A percentile compares a stretch with the other conserved stretches of the same genome.
These are phyloP conservation scores for Acephala macrosclerotiorum DNA, from an alignment of 2,329 filamentous ascomycete species.

Conservation along the genomic window DNA sequence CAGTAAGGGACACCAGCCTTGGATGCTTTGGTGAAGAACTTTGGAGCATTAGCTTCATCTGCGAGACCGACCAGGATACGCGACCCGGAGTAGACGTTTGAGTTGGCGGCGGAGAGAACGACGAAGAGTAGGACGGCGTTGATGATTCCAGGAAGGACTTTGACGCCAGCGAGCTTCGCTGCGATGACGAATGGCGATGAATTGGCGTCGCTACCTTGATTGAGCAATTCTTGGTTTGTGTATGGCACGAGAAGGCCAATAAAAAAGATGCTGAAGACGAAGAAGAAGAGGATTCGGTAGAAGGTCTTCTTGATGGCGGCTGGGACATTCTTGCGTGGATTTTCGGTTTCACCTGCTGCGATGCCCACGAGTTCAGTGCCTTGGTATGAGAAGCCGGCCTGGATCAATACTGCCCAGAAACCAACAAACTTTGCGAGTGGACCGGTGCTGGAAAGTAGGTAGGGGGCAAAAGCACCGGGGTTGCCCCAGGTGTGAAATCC, in stretches of 20 bases:
- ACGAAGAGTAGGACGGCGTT: slow-evolving; percentile 81
- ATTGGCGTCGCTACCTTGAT: slow-evolving; percentile 60
- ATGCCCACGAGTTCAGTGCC: slow-evolving; percentile 80
- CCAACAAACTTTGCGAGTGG: slow-evolving; percentile 68
- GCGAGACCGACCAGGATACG: slow-evolving; percentile 73
- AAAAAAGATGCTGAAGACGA: slow-evolving; percentile 71
- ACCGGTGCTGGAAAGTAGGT: slow-evolving; percentile 52
- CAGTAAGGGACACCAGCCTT: slow-evolving; percentile 67
- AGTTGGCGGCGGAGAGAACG: slow-evolving; percentile 80
- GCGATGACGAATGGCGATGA: slow-evolving; percentile 70
- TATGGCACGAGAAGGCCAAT: slow-evolving; percentile 75
- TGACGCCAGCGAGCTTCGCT: slow-evolving; percentile 67
- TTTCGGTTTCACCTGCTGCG: slow-evolving; percentile 78
- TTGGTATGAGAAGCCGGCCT: slow-evolving; percentile 74
- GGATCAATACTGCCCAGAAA: slow-evolving; percentile 74
- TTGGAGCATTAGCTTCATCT: slow-evolving; percentile 68
- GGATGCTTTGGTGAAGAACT: slow-evolving; percentile 66
- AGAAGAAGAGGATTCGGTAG: slow-evolving; percentile 76
- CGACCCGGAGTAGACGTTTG: slow-evolving; percentile 76
- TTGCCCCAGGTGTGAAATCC: slow-evolving; percentile 76
- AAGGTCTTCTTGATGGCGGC: slow-evolving; percentile 77
- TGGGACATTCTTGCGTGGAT: slow-evolving; percentile 76
- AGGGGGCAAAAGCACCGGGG: slow-evolving; percentile 72
- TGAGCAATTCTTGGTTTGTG: slow-evolving; percentile 60
- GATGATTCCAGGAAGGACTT: slow-evolving; percentile 71